Evolutionary conservation across 2,329 filamentous ascomycete genomes (phyloP).

Genomic region (Bipolaris gigantea): DNA sequence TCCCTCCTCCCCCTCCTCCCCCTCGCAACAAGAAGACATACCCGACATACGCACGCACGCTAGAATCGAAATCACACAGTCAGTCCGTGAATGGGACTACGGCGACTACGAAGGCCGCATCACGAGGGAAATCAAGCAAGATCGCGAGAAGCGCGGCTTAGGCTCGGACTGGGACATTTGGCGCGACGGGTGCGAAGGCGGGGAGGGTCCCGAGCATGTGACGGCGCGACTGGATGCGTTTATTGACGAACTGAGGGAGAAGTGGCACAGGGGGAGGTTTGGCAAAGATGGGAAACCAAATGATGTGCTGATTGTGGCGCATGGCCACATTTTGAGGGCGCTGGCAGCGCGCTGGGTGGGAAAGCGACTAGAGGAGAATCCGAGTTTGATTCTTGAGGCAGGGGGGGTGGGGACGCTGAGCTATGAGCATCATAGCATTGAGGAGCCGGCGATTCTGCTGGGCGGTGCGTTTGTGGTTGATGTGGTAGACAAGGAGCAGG

Average conservation of each 20-base stretch:
- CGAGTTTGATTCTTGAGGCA: constrained; percentile 77
- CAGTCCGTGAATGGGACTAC: constrained; percentile 64
- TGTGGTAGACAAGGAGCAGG: constrained; percentile 48
- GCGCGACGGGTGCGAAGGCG: constrained; percentile 79
- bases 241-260: constrained; percentile 71
- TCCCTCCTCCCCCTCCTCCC: constrained; percentile 21
- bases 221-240: constrained; percentile 72
- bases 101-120: constrained; percentile 64
- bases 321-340: constrained; percentile 85
- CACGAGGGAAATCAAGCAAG: constrained; percentile 53
- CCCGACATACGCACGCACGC: constrained; percentile 43
- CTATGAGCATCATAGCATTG: constrained; percentile 54
- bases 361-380: constrained; percentile 72
- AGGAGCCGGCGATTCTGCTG: constrained; percentile 56
- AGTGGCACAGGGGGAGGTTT: constrained; percentile 53
- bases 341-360: constrained; percentile 86
- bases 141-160: constrained; percentile 55
- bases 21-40: constrained; percentile 1
- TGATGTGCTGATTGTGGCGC: constrained; percentile 80
- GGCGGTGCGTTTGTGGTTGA: constrained; percentile 56
- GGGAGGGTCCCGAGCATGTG: constrained; percentile 77
- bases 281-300: constrained; percentile 59
- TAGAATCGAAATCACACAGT: constrained; percentile 54
- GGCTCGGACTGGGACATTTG: constrained; percentile 77
- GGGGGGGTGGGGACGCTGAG: constrained; percentile 56